phyloP scores from a whole-genome alignment of 306 rosid genomes.

The Malus orientalis region DNA sequence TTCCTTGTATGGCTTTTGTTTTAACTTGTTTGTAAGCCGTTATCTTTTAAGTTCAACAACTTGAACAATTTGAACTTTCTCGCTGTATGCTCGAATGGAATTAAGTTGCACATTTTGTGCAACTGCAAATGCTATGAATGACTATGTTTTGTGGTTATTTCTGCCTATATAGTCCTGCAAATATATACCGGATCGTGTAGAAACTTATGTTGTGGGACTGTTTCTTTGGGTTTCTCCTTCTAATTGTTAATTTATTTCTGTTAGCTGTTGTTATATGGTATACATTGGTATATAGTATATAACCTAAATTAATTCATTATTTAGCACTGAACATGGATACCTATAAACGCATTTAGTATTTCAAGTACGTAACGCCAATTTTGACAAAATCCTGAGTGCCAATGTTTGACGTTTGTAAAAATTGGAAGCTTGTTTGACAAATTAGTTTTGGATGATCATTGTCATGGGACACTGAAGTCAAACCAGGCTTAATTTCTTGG shows the following conservation, averaged over 20 bases:
- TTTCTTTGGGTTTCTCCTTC: not conserved
- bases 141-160: not conserved
- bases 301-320: not conserved
- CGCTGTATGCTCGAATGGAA: not conserved
- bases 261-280: not conserved
- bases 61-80: not conserved
- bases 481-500: not conserved
- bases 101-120: not conserved
- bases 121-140: not conserved
- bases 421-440: not conserved
- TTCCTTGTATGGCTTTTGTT: slow-evolving; percentile 1
- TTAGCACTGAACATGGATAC: not conserved
- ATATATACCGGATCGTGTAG: not conserved
- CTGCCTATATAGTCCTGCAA: not conserved
- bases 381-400: not conserved
- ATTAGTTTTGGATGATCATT: not conserved
- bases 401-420: not conserved
- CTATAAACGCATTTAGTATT: not conserved
- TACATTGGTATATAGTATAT: not conserved
- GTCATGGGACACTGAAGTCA: not conserved
- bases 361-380: not conserved
- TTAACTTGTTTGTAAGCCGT: not conserved
- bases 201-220: not conserved
- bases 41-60: not conserved
- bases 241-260: not conserved